phyloP scores from a whole-genome alignment of 805 yeast genomes.

The Cyberlindnera nakhonratchasimensis region DNA sequence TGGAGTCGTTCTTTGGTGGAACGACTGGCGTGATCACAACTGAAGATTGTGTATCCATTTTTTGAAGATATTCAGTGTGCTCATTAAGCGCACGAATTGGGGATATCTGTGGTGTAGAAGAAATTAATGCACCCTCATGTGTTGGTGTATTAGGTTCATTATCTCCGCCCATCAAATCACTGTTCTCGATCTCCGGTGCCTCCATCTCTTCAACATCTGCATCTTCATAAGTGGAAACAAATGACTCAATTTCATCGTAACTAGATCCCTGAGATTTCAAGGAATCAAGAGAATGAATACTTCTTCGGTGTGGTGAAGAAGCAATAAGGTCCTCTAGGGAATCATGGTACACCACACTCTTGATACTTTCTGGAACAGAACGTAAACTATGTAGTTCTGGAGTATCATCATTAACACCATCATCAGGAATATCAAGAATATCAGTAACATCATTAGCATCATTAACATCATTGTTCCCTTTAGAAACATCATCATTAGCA shows the following conservation, averaged over 20 bases:
- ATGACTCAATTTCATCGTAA: conserved; percentile 28
- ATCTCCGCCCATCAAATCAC: conserved; percentile 7
- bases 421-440: too few species aligned
- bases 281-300: background rate
- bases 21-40: background rate
- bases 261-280: background rate
- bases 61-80: background rate
- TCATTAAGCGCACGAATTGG: conserved; percentile 27
- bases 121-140: conserved; percentile 21
- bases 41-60: background rate
- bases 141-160: conserved; percentile 29
- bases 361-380: background rate
- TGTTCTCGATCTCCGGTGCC: conserved; percentile 10
- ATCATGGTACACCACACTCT: conserved; percentile 7
- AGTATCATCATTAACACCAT: too few species aligned
- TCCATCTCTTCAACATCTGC: conserved; percentile 12
- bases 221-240: conserved; percentile 27
- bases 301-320: background rate
- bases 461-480: background rate
- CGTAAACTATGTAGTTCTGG: too few species aligned
- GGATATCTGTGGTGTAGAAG: conserved; percentile 27
- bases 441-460: too few species aligned
- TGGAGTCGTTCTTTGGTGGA: conserved; percentile 3
- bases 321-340: background rate
- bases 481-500: conserved; percentile 3